These are phyloP conservation scores for Elaeagnus macrophylla DNA, from an alignment of 306 rosid genomes.

Conservation along the genomic window DNA sequence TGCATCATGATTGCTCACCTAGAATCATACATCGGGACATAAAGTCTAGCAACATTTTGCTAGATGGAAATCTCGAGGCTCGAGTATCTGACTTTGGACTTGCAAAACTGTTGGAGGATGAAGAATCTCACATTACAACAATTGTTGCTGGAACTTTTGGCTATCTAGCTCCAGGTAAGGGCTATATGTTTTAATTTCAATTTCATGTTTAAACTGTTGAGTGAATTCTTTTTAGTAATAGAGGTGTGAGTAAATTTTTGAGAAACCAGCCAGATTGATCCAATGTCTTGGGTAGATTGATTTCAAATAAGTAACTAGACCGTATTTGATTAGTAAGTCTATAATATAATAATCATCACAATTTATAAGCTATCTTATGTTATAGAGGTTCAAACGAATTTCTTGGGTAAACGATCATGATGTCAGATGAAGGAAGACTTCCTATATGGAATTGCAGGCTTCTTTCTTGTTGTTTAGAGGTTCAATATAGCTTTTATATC, in stretches of 20 bases:
- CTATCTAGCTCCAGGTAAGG: slow-evolving; percentile 94
- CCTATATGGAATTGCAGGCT: too few relatives aligned
- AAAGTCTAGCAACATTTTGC: slow-evolving; percentile 92
- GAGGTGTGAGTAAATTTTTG: too few relatives aligned
- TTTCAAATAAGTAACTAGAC: too few relatives aligned
- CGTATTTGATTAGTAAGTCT: too few relatives aligned
- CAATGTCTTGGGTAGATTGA: too few relatives aligned
- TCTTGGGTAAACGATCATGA: too few relatives aligned
- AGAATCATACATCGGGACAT: slow-evolving; percentile 96
- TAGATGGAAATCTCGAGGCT: slow-evolving; percentile 86
- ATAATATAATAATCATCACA: too few relatives aligned
- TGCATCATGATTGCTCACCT: slow-evolving; percentile 98
- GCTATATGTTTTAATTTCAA: slow-evolving; percentile 6
- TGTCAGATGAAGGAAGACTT: too few relatives aligned
- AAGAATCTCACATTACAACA: slow-evolving; percentile 92
- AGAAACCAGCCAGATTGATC: too few relatives aligned
- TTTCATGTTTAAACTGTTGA: not conserved
- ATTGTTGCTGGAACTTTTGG: slow-evolving; percentile 99
- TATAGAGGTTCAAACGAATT: too few relatives aligned
- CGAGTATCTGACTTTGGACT: slow-evolving; percentile 99
- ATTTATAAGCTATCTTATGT: too few relatives aligned
- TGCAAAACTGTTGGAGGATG: slow-evolving; percentile 90
- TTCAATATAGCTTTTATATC: not conserved
- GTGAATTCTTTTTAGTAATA: too few relatives aligned
- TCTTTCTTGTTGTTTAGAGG: not conserved